Evolutionary conservation across 352 stramenopile genomes (phyloP).

Genomic region (Phytophthora pinifolia): DNA sequence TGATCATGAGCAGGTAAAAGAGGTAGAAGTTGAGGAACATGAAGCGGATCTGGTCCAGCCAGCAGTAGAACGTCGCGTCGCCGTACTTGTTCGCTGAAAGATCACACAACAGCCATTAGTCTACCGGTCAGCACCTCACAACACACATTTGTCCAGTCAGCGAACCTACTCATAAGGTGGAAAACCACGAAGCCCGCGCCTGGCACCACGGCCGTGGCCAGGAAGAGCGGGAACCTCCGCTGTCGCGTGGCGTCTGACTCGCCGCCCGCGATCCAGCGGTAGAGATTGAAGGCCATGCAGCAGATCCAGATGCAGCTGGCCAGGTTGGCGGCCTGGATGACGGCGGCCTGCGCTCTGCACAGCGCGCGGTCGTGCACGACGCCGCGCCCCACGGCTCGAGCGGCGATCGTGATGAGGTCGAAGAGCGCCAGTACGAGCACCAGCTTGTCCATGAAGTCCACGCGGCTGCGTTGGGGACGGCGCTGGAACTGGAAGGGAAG

Average conservation of each 20-base stretch:
- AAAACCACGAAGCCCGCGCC: slow-evolving; percentile 53
- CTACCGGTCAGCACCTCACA: too few relatives aligned
- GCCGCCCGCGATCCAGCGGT: slow-evolving; percentile 74
- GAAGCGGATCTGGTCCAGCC: slow-evolving; percentile 59
- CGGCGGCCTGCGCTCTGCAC: slow-evolving; percentile 54
- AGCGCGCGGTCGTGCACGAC: slow-evolving; percentile 43
- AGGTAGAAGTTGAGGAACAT: slow-evolving; percentile 82
- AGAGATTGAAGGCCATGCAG: slow-evolving; percentile 83
- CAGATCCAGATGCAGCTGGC: slow-evolving; percentile 71
- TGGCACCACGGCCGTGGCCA: slow-evolving; percentile 55
- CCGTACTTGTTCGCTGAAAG: slow-evolving; percentile 59
- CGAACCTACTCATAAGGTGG: slow-evolving; percentile 38
- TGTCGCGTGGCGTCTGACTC: slow-evolving; percentile 71
- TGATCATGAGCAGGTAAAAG: slow-evolving; percentile 65
- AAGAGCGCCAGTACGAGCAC: slow-evolving; percentile 74
- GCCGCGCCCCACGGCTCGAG: slow-evolving; percentile 54
- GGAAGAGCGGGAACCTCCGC: slow-evolving; percentile 54
- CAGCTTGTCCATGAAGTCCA: slow-evolving; percentile 73
- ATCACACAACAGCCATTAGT: too few relatives aligned
- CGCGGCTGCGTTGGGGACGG: slow-evolving; percentile 16
- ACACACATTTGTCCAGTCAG: slow-evolving; percentile 1
- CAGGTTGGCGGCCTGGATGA: slow-evolving; percentile 59
- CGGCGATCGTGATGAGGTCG: slow-evolving; percentile 54
- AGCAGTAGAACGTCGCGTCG: slow-evolving; percentile 85
- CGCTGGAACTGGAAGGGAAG: slow-evolving; percentile 9